Conservation (phyloP, 495 filamentous ascomycete genomes). For the Pyrenula massariospora region DNA sequence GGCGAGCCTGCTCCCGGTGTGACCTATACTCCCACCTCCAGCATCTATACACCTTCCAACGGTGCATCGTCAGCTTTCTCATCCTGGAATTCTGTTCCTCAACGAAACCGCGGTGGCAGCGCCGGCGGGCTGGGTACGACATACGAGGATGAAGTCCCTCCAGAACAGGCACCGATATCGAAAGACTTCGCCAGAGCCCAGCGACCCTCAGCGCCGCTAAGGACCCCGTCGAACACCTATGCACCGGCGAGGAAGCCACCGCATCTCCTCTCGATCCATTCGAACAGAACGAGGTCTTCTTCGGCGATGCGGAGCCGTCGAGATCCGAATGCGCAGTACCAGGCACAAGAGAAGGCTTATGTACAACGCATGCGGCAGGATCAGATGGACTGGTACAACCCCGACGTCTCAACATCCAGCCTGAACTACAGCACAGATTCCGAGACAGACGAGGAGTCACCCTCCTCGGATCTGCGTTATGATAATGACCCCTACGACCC, state of each 20-base stretch:
- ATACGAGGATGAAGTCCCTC: slow-evolving; percentile 5
- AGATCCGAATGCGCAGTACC: slow-evolving; percentile 71
- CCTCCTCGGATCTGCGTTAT: slow-evolving; percentile 69
- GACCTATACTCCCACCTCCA: neutral
- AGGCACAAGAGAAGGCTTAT: slow-evolving; percentile 72
- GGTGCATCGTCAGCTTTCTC: slow-evolving; percentile 12
- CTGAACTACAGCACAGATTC: slow-evolving; percentile 61
- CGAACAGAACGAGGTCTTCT: slow-evolving; percentile 38
- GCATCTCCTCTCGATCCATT: slow-evolving; percentile 42
- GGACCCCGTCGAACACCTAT: slow-evolving; percentile 63
- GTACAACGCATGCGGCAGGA: slow-evolving; percentile 67
- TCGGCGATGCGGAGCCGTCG: slow-evolving; percentile 40
- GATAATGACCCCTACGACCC: slow-evolving; percentile 81
- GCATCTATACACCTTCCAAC: slow-evolving; percentile 14
- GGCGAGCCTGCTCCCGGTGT: neutral
- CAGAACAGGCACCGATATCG: slow-evolving; percentile 8
- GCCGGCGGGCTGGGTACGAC: slow-evolving; percentile 5
- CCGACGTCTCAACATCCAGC: slow-evolving; percentile 52
- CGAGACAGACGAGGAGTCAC: slow-evolving; percentile 82
- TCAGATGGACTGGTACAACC: slow-evolving; percentile 52
- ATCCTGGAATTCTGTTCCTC: slow-evolving; percentile 10
- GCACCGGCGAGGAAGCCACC: slow-evolving; percentile 62
- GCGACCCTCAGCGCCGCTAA: slow-evolving; percentile 46
- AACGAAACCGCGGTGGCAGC: slow-evolving; percentile 15
- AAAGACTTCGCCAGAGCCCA: slow-evolving; percentile 29